Percentiles rank a stretch among this genome's conserved stretches.
Conservation (phyloP, 805 yeast genomes). For the Yamadazyma olivae region DNA sequence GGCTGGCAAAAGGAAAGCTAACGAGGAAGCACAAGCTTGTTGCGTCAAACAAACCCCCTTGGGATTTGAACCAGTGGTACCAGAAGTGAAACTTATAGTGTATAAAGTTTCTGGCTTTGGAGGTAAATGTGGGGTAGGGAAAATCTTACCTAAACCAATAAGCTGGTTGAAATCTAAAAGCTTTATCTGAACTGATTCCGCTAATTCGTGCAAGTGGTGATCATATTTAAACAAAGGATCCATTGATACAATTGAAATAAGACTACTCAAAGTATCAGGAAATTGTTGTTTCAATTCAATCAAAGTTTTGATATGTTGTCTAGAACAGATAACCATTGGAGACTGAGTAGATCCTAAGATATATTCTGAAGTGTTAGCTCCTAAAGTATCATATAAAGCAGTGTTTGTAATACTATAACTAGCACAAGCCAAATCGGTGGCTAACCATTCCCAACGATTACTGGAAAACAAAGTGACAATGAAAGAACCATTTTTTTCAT, state of each 20-base stretch:
- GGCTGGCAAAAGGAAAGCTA: slow-evolving; percentile 32
- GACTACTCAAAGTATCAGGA: slow-evolving; percentile 28
- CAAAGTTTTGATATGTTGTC: slow-evolving; percentile 46
- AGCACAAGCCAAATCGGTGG: slow-evolving; percentile 34
- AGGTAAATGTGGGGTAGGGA: slow-evolving; percentile 21
- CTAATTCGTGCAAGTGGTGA: slow-evolving; percentile 16
- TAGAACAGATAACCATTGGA: slow-evolving; percentile 52
- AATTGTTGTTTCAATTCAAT: slow-evolving; percentile 39
- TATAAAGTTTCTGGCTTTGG: slow-evolving; percentile 33
- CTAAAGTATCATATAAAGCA: slow-evolving; percentile 41
- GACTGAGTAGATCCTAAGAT: slow-evolving; percentile 32
- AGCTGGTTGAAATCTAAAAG: slow-evolving; percentile 32
- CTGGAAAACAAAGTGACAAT: slow-evolving; percentile 30
- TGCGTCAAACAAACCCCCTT: slow-evolving; percentile 68
- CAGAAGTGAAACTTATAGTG: slow-evolving; percentile 49
- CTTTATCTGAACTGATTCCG: slow-evolving; percentile 21
- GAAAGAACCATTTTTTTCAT: slow-evolving; percentile 21
- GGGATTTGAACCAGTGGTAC: slow-evolving; percentile 69
- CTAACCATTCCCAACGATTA: slow-evolving; percentile 36
- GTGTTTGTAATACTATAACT: slow-evolving; percentile 34
- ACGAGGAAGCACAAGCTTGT: slow-evolving; percentile 44
- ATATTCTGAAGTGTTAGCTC: slow-evolving; percentile 29
- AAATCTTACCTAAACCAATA: slow-evolving; percentile 36
- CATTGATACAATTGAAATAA: slow-evolving; percentile 56
- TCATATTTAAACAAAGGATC: slow-evolving; percentile 32